Conservation (phyloP, 2,329 filamentous ascomycete genomes). For the Colletotrichum nymphaeae region DNA sequence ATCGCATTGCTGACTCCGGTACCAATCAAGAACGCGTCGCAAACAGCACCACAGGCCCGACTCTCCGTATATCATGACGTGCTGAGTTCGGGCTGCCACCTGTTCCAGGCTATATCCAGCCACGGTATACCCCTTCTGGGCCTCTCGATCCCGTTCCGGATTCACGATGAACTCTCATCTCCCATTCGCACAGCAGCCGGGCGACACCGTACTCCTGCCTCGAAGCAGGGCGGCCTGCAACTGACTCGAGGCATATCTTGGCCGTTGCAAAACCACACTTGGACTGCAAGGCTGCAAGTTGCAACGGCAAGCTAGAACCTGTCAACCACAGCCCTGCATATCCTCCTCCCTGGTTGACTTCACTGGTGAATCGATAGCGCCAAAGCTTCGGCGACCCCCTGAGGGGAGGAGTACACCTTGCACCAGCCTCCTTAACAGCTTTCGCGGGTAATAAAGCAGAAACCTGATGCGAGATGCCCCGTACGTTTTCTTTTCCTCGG, state of each 20-base stretch:
- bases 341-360: background rate
- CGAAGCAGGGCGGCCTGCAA: background rate
- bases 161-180: background rate
- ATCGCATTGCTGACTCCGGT: background rate
- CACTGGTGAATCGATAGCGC: conserved; percentile 19
- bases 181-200: background rate
- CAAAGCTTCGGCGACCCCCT: conserved; percentile 28
- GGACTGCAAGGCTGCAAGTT: background rate
- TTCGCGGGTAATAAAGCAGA: conserved; percentile 18
- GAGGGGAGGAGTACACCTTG: conserved; percentile 4
- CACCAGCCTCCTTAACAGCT: background rate
- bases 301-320: background rate
- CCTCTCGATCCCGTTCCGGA: background rate
- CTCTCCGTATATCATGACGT: background rate
- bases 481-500: background rate
- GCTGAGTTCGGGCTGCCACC: background rate
- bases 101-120: background rate
- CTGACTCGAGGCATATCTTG: background rate
- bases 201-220: background rate
- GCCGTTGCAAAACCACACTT: background rate
- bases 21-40: no score
- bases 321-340: background rate
- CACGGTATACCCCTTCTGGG: background rate
- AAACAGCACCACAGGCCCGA: background rate
- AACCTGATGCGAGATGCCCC: background rate